phyloP scores from a whole-genome alignment of 768 basidiomycete genomes.

The Auricularia sp. region DNA sequence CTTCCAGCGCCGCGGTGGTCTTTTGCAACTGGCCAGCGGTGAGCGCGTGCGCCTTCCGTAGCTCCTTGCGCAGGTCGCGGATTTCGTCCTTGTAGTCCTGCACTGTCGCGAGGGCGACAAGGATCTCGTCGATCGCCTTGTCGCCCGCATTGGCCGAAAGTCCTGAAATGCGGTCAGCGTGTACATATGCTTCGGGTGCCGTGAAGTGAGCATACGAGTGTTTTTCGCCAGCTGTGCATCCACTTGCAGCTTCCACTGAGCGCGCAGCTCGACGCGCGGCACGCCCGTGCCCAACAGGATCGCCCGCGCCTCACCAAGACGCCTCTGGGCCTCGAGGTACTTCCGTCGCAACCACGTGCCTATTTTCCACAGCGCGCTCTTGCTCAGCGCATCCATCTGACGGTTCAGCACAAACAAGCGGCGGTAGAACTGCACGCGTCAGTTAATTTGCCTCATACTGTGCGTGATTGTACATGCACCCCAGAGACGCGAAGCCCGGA shows the following conservation, averaged over 20 bases:
- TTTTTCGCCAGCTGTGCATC: neutral
- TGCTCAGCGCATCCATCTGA: neutral
- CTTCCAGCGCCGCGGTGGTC: neutral
- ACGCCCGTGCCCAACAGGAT: neutral
- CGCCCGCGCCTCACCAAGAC: neutral
- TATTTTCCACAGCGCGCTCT: neutral
- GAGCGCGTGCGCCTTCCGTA: neutral
- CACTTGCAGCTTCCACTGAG: neutral
- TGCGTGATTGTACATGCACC: conserved; percentile 14
- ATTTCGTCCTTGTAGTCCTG: neutral
- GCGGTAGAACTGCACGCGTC: neutral
- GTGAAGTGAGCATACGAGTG: neutral
- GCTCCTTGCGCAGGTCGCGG: neutral
- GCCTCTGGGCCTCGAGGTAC: neutral
- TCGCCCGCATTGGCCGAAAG: neutral
- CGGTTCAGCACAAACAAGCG: neutral
- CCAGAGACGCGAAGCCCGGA: conserved; percentile 20
- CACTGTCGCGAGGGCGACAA: neutral
- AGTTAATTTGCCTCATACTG: neutral
- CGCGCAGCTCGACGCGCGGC: neutral
- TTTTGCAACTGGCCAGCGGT: neutral
- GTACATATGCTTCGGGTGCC: neutral
- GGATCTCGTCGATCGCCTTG: neutral
- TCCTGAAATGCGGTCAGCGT: neutral
- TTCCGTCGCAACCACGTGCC: neutral